Conservation (phyloP, 768 basidiomycete genomes). For the Daedaleopsis nitida region DNA sequence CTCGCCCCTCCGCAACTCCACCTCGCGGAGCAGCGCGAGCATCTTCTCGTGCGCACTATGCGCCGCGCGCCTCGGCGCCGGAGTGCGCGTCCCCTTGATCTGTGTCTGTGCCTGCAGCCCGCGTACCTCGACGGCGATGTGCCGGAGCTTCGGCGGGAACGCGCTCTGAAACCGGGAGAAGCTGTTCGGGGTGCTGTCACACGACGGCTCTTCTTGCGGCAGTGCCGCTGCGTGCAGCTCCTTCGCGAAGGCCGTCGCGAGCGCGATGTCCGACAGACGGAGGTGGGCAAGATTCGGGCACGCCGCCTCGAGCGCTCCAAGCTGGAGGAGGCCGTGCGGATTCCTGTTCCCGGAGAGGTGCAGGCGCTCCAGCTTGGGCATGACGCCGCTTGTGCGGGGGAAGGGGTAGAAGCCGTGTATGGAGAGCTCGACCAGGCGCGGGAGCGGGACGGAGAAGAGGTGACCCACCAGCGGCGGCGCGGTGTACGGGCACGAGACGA, state of each 20-base stretch:
- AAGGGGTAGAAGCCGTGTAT: slow-evolving; percentile 54
- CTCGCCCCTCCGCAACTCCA: slow-evolving; percentile 2
- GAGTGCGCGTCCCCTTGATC: neutral
- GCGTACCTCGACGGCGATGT: slow-evolving; percentile 9
- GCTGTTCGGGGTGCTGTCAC: neutral
- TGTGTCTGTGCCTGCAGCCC: neutral
- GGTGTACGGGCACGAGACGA: slow-evolving; percentile 33
- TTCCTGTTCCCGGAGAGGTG: slow-evolving; percentile 53
- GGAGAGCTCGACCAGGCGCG: slow-evolving; percentile 42
- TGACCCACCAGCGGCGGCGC: slow-evolving; percentile 44
- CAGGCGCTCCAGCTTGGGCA: slow-evolving; percentile 44
- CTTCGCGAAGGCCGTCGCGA: slow-evolving; percentile 42
- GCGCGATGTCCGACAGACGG: slow-evolving; percentile 44
- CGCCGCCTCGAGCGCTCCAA: slow-evolving; percentile 39
- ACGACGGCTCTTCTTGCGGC: neutral
- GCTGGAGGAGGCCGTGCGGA: slow-evolving; percentile 47
- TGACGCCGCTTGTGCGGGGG: slow-evolving; percentile 32
- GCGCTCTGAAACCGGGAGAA: neutral
- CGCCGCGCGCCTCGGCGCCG: neutral
- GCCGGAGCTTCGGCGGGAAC: slow-evolving; percentile 6
- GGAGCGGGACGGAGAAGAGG: slow-evolving; percentile 46
- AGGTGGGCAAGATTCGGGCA: slow-evolving; percentile 44
- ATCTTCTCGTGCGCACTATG: slow-evolving; percentile 16
- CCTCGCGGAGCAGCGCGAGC: slow-evolving; percentile 9
- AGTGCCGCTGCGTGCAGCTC: slow-evolving; percentile 38